These are phyloP conservation scores for Chytriomyces sp. DNA, from an alignment of 192 early-diverging fungal species.

Conservation along the genomic window DNA sequence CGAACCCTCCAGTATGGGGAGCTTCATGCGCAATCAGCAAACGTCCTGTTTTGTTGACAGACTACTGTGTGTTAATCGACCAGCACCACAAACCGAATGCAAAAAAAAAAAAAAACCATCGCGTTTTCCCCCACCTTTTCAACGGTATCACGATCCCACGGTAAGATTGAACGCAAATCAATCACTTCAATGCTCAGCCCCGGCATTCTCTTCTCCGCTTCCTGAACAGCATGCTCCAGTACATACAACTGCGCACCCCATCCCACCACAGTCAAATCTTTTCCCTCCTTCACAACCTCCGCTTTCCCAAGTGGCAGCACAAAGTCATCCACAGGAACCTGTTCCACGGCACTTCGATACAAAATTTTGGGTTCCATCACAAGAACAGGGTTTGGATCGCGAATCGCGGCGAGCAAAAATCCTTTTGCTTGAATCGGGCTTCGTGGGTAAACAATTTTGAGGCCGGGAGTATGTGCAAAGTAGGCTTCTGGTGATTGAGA, in stretches of 20 bases:
- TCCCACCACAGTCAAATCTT: conserved; percentile 88
- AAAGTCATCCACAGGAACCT: conserved; percentile 91
- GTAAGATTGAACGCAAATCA: conserved; percentile 87
- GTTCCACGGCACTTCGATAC: conserved; percentile 93
- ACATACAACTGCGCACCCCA: conserved; percentile 93
- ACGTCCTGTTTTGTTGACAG: conserved; percentile 92
- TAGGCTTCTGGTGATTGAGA: conserved; percentile 92
- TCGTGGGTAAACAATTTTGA: conserved; percentile 92
- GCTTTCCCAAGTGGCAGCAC: conserved; percentile 89
- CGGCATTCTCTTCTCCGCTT: conserved; percentile 85
- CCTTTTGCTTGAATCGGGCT: conserved; percentile 96
- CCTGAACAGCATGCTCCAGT: conserved; percentile 84
- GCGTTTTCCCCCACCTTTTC: conserved; percentile 52
- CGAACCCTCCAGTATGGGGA: conserved; percentile 86
- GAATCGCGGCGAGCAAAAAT: conserved; percentile 83
- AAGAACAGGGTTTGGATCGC: conserved; percentile 91
- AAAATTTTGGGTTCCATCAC: conserved; percentile 97
- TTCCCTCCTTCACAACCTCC: conserved; percentile 79
- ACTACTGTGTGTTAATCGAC: conserved; percentile 46
- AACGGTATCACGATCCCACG: conserved; percentile 92
- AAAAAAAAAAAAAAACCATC: neutral
- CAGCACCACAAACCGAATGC: neutral
- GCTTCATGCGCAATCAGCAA: conserved; percentile 94
- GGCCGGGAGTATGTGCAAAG: conserved; percentile 93
- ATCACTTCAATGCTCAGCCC: conserved; percentile 89